Conservation (phyloP, 1,284 basidiomycete species). For the Caloboletus inedulis region DNA sequence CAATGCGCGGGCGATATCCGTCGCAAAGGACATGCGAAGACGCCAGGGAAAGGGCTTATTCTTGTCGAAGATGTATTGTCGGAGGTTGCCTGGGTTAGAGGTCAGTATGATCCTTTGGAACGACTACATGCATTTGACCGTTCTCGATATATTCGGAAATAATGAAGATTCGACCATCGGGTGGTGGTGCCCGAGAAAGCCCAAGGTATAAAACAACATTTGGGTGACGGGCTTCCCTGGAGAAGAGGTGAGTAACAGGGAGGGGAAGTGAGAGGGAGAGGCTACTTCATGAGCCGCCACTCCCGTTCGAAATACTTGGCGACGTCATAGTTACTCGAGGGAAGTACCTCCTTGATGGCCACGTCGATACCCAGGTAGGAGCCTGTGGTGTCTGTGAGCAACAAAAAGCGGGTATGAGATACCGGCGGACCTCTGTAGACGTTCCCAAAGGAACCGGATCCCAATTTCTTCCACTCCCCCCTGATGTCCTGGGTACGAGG, state of each 20-base stretch:
- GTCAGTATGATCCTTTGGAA: constrained; percentile 6
- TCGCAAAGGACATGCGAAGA: constrained; percentile 89
- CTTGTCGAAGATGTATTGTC: constrained; percentile 83
- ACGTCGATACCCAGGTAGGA: constrained; percentile 93
- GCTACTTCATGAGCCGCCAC: constrained; percentile 90
- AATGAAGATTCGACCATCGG: constrained; percentile 84
- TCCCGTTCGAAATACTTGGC: constrained; percentile 98
- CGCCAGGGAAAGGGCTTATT: constrained; percentile 84
- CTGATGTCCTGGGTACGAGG: constrained; percentile 67
- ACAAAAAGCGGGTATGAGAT: neutral
- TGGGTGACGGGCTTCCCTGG: constrained; percentile 79
- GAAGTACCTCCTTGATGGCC: constrained; percentile 93
- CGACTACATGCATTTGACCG: constrained; percentile 35
- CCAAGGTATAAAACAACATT: constrained; percentile 96
- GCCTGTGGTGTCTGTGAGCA: constrained; percentile 43
- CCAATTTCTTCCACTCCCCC: constrained; percentile 84
- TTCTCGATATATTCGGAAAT: constrained; percentile 87
- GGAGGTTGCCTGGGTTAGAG: constrained; percentile 60
- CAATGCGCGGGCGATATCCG: constrained; percentile 90
- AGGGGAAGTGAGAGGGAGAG: neutral
- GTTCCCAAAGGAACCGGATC: constrained; percentile 89
- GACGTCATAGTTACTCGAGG: constrained; percentile 87
- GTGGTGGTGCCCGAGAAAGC: constrained; percentile 80
- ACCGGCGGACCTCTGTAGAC: constrained; percentile 75
- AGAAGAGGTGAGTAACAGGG: constrained; percentile 7